Conservation (phyloP, 225 moss, liverwort and hornwort genomes). For the Ulota crispa region DNA sequence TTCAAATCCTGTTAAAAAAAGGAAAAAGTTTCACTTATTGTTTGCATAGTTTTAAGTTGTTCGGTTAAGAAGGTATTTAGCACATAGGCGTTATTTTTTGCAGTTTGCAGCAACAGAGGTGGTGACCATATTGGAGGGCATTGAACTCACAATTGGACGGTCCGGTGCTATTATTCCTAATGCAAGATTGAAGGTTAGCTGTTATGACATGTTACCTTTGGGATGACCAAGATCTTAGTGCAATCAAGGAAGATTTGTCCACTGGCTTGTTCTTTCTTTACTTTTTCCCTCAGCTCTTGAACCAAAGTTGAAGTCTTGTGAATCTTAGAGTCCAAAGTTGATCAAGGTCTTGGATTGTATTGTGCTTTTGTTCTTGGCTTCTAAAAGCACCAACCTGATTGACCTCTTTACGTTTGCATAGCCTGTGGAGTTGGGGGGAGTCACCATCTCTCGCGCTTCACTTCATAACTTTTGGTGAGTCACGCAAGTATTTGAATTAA, state of each 20-base stretch:
- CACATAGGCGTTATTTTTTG: slow-evolving; percentile 16
- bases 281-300: slow-evolving; percentile 15
- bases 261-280: not conserved
- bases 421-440: slow-evolving; percentile 91
- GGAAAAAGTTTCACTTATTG: not conserved
- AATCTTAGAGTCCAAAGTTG: not conserved
- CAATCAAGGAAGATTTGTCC: slow-evolving; percentile 3
- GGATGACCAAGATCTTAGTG: slow-evolving; percentile 9
- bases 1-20: not conserved
- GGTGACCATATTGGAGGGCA: slow-evolving; percentile 74
- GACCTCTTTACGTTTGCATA: slow-evolving; percentile 25
- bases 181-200: slow-evolving; percentile 77
- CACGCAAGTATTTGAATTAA: not conserved
- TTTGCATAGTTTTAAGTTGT: slow-evolving; percentile 3
- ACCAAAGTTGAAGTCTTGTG: slow-evolving; percentile 1
- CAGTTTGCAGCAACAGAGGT: slow-evolving; percentile 88
- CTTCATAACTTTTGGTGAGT: slow-evolving; percentile 84
- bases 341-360: slow-evolving; percentile 1
- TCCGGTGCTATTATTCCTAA: slow-evolving; percentile 83
- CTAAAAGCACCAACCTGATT: not conserved
- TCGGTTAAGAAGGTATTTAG: not conserved
- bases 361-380: not conserved
- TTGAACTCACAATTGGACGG: slow-evolving; percentile 86
- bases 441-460: slow-evolving; percentile 68
- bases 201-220: not conserved